Evolutionary conservation across 257 asterid genomes (phyloP), one percentile per base, ranked within the genome.

Genomic region (Misopates orontium): DNA sequence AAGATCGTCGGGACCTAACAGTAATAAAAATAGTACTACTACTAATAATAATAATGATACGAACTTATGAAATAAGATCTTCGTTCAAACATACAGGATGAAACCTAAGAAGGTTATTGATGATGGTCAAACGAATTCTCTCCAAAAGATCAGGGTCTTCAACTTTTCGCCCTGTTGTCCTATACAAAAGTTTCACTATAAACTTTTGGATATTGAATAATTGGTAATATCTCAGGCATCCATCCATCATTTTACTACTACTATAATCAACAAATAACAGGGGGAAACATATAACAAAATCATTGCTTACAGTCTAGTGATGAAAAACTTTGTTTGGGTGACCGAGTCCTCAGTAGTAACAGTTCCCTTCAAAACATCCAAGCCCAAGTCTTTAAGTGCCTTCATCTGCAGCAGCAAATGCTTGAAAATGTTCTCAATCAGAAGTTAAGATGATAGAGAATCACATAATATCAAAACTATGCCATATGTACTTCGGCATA

Each of bases 131-230:
- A 62, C 99, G 99, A 79, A 94, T 86, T 78, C 88, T 82, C 80
- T 94, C 99, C 92, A 94, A 75, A 71, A 94, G 85, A 84, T 88
- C 97, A 66, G 99, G 96, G 55, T 94, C 96, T 72, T 84, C 91
- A 66, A 90, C 92, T 82, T 88, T 94, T 65, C 96, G 94, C 48
- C 97, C 99, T 19, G 86, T 74, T 48, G 79, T 28, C 82, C 99
- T 94, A 78, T 79, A 69, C 44, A 68, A 59, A 23, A 70, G 49
- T 60, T 52, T 45, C 54, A 21, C 21, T 31, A 52, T 59, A 56
- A 60, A 64, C 25, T 60, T n/a, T 57, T 4, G 31, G 58, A 67
- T 13, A 54, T 25, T 17, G 56, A 28, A 44, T 36, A 1, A 49
- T 10, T 5, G 21, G 55, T 16, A n/a, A 13, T 13, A n/a, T 49